phyloP scores from a whole-genome alignment of 2,329 filamentous ascomycete species.

The Pseudogymnoascus destructans region DNA sequence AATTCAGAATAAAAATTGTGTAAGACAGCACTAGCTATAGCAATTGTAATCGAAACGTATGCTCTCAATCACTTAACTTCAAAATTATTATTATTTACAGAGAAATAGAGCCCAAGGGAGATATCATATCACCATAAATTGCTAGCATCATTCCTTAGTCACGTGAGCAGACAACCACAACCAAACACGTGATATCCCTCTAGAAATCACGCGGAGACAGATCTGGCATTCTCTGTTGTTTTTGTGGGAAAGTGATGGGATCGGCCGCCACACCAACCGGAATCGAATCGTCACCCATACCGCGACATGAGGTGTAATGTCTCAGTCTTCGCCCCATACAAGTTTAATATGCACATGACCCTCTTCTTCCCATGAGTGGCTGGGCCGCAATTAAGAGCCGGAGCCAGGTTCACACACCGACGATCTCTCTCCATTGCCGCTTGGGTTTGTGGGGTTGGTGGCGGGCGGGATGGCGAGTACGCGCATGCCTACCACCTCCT shows the following conservation, averaged over 20 bases:
- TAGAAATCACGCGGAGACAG: neutral
- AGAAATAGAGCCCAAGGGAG: too few species aligned
- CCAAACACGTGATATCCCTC: neutral
- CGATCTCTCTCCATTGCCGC: neutral
- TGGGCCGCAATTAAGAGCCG: constrained; percentile 1
- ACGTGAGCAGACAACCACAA: neutral
- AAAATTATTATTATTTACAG: neutral
- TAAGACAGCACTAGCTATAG: neutral
- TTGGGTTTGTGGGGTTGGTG: neutral
- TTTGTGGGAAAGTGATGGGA: neutral
- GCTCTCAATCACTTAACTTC: neutral
- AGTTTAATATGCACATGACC: neutral
- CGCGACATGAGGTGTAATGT: neutral
- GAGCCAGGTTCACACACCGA: neutral
- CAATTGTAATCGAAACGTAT: neutral
- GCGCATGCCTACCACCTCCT: neutral
- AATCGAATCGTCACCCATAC: neutral
- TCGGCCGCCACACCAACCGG: neutral
- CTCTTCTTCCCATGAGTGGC: neutral
- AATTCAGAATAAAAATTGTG: neutral
- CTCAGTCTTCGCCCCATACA: neutral
- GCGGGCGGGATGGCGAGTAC: neutral
- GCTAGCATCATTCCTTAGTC: too few species aligned
- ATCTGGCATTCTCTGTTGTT: neutral
- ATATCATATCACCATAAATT: too few species aligned